These are phyloP conservation scores for Rhizopus sp. DNA, from an alignment of 371 early-diverging fungal genomes.

Conservation along the genomic window DNA sequence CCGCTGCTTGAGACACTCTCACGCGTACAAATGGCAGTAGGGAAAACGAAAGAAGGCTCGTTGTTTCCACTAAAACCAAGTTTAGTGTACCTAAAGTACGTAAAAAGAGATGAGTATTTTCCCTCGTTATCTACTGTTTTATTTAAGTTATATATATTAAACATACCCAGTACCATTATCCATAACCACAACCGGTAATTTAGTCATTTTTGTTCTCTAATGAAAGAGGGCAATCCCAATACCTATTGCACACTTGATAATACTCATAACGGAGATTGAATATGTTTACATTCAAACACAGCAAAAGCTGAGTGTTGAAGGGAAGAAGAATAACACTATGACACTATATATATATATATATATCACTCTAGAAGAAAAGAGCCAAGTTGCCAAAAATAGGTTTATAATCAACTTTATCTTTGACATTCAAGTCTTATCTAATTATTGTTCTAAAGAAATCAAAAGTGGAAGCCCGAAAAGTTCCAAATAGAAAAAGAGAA, in stretches of 20 bases:
- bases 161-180: slow-evolving; percentile 93
- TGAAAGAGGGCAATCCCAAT: neutral
- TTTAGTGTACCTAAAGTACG: slow-evolving; percentile 85
- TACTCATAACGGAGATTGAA: neutral
- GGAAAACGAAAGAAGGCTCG: slow-evolving; percentile 95
- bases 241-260: neutral
- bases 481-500: no score
- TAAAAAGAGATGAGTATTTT: neutral
- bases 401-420: no score
- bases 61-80: slow-evolving; percentile 98
- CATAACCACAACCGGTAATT: slow-evolving; percentile 83
- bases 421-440: no score
- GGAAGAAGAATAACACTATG: no score
- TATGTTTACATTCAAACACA: no score
- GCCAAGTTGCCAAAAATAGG: no score
- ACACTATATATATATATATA: no score
- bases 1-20: slow-evolving; percentile 58
- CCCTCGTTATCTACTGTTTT: neutral
- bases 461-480: no score
- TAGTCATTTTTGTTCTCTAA: slow-evolving; percentile 40
- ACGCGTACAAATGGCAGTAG: slow-evolving; percentile 87
- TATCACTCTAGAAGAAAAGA: no score
- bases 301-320: no score
- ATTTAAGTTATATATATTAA: slow-evolving; percentile 15
- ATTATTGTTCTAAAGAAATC: no score